Percentiles rank a stretch among this genome's conserved stretches.
Evolutionary conservation across 495 filamentous ascomycete species (phyloP).

Genomic region (Apodospora peruviana): DNA sequence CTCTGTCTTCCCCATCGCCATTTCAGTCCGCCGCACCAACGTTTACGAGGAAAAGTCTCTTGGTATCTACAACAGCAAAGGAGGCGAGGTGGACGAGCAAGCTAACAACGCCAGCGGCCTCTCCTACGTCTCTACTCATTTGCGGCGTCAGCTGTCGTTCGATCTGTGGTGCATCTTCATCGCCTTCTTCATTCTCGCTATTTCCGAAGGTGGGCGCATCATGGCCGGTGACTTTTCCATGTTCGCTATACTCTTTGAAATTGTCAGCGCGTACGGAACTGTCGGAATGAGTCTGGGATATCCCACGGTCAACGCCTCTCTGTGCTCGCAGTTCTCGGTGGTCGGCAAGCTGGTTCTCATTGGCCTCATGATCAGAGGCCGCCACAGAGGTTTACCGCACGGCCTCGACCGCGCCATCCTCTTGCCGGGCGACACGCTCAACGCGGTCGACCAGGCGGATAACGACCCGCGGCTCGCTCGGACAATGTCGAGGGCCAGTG

Average conservation of each 20-base stretch:
- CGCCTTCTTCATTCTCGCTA: conserved; percentile 80
- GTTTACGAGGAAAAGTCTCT: conserved; percentile 95
- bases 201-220: conserved; percentile 63
- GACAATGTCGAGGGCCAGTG: conserved; percentile 37
- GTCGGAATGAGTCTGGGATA: conserved; percentile 89
- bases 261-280: conserved; percentile 89
- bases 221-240: conserved; percentile 66
- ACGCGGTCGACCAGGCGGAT: conserved; percentile 61
- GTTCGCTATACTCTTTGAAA: conserved; percentile 82
- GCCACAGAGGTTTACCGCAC: conserved; percentile 89
- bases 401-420: conserved; percentile 86
- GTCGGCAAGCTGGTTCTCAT: conserved; percentile 89
- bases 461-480: conserved; percentile 50
- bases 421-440: conserved; percentile 71
- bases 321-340: conserved; percentile 70
- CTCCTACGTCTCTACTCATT: conserved; percentile 80
- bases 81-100: conserved; percentile 41
- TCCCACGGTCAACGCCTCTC: conserved; percentile 64
- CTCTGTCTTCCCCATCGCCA: conserved; percentile 91
- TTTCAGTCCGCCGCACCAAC: conserved; percentile 87
- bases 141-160: conserved; percentile 85
- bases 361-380: conserved; percentile 86
- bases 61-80: conserved; percentile 59
- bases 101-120: conserved; percentile 45
- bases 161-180: conserved; percentile 93